These are phyloP conservation scores for Aspergillus awamori DNA, from an alignment of 2,329 filamentous ascomycete genomes.

Conservation along the genomic window DNA sequence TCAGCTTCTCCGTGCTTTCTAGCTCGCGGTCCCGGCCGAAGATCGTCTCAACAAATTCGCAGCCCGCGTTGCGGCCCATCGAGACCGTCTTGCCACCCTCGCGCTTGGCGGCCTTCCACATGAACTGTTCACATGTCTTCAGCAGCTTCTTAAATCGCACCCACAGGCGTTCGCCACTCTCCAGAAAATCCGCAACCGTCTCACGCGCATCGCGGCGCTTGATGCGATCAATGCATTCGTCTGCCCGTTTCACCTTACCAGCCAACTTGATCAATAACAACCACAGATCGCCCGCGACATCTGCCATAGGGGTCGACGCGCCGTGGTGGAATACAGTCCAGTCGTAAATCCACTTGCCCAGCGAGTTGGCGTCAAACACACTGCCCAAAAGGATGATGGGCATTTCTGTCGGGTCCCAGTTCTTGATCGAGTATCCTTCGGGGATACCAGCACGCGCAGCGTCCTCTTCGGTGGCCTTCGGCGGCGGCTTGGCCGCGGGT, in stretches of 20 bases:
- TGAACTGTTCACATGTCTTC: conserved; percentile 89
- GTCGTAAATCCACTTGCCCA: conserved; percentile 99
- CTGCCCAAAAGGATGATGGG: conserved; percentile 93
- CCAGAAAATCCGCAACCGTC: conserved; percentile 86
- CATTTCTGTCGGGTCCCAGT: conserved; percentile 94
- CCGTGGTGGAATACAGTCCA: conserved; percentile 95
- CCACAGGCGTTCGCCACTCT: conserved; percentile 83
- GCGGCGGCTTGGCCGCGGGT: conserved; percentile 41
- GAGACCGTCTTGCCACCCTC: conserved; percentile 67
- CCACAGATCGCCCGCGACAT: conserved; percentile 94
- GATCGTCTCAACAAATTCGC: conserved; percentile 94
- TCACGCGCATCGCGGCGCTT: conserved; percentile 73
- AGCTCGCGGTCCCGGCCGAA: conserved; percentile 91
- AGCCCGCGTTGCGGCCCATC: conserved; percentile 88
- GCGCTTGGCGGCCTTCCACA: conserved; percentile 85
- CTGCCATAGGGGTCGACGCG: conserved; percentile 77
- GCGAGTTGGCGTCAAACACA: conserved; percentile 94
- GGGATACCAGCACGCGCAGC: conserved; percentile 71
- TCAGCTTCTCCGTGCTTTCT: conserved; percentile 87
- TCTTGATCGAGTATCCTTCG: conserved; percentile 89
- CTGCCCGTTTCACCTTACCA: conserved; percentile 88
- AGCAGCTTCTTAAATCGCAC: conserved; percentile 82
- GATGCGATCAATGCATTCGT: conserved; percentile 74
- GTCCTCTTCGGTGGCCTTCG: conserved; percentile 66
- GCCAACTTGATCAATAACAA: conserved; percentile 89